Evolutionary conservation across 192 early-diverging fungal species (phyloP).

Genomic region (Rhizoclosmatium sp.): DNA sequence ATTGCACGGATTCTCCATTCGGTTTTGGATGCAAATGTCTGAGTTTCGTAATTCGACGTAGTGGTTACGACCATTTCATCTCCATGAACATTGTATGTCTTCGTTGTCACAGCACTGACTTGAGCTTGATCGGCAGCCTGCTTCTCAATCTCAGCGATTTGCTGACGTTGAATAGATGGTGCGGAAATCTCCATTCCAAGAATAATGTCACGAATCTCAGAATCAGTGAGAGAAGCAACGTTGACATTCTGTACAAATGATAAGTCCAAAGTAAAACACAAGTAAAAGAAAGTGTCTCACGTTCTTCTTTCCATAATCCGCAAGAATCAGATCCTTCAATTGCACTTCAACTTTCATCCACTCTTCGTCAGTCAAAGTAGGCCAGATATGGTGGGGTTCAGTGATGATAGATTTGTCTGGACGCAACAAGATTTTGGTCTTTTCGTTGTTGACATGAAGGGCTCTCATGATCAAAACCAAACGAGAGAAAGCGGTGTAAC

Average conservation of each 20-base stretch:
- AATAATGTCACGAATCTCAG: slow-evolving; percentile 98
- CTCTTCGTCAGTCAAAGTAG: slow-evolving; percentile 93
- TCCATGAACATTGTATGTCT: slow-evolving; percentile 96
- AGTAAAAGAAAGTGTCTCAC: background rate
- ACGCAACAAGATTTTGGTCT: slow-evolving; percentile 94
- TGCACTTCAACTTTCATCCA: slow-evolving; percentile 96
- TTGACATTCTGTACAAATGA: slow-evolving; percentile 74
- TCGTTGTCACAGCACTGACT: slow-evolving; percentile 94
- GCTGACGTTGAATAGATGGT: slow-evolving; percentile 93
- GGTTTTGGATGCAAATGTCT: slow-evolving; percentile 98
- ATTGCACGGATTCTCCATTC: slow-evolving; percentile 99
- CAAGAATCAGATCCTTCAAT: slow-evolving; percentile 96
- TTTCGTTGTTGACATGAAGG: slow-evolving; percentile 97
- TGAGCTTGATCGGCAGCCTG: slow-evolving; percentile 92
- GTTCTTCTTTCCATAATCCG: slow-evolving; percentile 99
- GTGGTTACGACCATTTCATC: slow-evolving; percentile 99
- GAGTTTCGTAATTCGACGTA: slow-evolving; percentile 94
- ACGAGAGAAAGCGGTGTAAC: slow-evolving; percentile 99
- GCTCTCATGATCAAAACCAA: slow-evolving; percentile 95
- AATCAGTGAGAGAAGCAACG: slow-evolving; percentile 92
- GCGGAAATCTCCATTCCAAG: slow-evolving; percentile 99
- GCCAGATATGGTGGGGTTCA: slow-evolving; percentile 98
- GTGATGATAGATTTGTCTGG: slow-evolving; percentile 94
- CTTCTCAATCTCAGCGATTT: slow-evolving; percentile 98
- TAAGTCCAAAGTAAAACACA: slow-evolving; percentile 8